Evolutionary conservation across 1,284 basidiomycete genomes (phyloP).

Genomic region (Mycosarcoma mackinlayi): DNA sequence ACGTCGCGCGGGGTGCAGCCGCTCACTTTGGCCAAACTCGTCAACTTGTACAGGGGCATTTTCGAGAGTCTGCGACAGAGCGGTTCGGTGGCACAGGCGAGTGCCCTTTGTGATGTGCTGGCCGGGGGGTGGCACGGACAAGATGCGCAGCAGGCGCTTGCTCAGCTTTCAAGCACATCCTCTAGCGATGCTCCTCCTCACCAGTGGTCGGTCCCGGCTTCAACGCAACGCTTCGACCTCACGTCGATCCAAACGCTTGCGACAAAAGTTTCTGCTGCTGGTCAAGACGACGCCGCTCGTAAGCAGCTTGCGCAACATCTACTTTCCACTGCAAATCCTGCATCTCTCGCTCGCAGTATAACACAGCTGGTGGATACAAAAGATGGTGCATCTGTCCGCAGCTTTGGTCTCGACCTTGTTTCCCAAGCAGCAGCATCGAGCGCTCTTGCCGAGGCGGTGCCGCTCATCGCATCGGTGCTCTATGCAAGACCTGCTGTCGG

Average conservation of each 20-base stretch:
- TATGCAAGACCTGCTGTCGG: constrained; percentile 40
- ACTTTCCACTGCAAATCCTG: background rate
- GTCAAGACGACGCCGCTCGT: background rate
- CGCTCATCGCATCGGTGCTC: constrained; percentile 6
- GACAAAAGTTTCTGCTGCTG: constrained; percentile 2
- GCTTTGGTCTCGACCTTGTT: constrained; percentile 6
- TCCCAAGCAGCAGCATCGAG: background rate
- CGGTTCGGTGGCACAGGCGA: background rate
- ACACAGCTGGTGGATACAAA: constrained; percentile 32
- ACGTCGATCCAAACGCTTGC: constrained; percentile 7
- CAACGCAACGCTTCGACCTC: constrained; percentile 20
- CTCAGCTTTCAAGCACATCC: constrained; percentile 2
- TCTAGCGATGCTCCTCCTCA: background rate
- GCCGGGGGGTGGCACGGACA: background rate
- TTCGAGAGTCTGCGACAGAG: background rate
- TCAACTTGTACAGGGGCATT: constrained; percentile 7
- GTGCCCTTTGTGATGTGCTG: constrained; percentile 5
- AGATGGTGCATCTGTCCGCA: constrained; percentile 16
- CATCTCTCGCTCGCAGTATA: background rate
- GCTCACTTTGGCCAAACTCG: background rate
- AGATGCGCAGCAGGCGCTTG: constrained; percentile 15
- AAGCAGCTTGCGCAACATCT: constrained; percentile 7
- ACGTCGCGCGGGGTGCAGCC: background rate
- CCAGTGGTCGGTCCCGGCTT: background rate
- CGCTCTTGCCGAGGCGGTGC: background rate